Conservation (phyloP, 352 stramenopile species). For the Thraustochytrium striatum region DNA sequence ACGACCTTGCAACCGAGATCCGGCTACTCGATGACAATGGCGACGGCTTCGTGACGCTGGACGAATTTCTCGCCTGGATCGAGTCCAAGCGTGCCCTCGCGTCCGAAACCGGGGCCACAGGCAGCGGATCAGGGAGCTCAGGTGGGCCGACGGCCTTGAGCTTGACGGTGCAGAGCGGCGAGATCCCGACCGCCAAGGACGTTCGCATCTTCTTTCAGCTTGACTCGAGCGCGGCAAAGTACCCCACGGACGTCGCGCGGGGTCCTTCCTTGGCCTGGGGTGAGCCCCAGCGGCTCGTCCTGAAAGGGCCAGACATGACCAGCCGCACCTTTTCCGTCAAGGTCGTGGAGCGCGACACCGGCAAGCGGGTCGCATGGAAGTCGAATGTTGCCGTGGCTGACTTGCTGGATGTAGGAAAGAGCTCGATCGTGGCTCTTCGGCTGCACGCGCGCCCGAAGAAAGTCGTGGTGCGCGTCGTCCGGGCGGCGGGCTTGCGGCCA, state of each 20-base stretch:
- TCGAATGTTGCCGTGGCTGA: neutral
- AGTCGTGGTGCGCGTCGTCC: neutral
- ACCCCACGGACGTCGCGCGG: neutral
- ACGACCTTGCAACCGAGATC: constrained; percentile 2
- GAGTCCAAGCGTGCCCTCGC: neutral
- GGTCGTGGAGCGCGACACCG: constrained; percentile 17
- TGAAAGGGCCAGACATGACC: neutral
- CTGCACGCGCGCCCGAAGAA: neutral
- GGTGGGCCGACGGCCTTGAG: neutral
- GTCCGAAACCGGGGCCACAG: neutral
- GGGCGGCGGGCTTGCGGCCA: neutral
- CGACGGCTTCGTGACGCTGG: constrained; percentile 6
- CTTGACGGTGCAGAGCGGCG: neutral
- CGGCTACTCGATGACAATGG: constrained; percentile 14
- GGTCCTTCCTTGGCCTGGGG: neutral
- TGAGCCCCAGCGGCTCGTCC: neutral
- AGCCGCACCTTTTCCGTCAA: neutral
- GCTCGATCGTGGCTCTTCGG: too few species aligned
- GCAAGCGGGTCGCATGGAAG: neutral
- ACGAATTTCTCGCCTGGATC: constrained; percentile 39
- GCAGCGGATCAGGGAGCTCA: too few species aligned
- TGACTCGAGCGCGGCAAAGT: neutral
- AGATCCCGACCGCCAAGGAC: neutral
- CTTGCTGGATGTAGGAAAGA: neutral
- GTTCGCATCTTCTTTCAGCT: neutral